Conservation (phyloP, 208 protist species). For the Crithidia expoeki region DNA sequence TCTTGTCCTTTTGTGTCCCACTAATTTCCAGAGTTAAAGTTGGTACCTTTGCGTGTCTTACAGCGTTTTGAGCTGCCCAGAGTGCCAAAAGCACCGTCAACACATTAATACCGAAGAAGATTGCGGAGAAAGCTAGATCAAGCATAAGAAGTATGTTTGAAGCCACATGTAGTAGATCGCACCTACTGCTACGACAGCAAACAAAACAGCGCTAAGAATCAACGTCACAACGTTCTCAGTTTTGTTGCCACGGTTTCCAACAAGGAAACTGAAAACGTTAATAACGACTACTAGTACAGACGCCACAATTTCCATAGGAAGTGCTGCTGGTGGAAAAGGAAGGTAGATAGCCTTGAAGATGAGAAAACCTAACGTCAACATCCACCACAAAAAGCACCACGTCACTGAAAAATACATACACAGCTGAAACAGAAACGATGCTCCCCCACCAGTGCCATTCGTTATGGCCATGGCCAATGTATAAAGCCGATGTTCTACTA, state of each 20-base stretch:
- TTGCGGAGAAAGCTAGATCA: conserved; percentile 68
- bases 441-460: conserved; percentile 6
- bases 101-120: conserved; percentile 56
- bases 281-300: conserved; percentile 56
- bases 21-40: conserved; percentile 17
- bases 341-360: conserved; percentile 64
- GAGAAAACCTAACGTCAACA: conserved; percentile 60
- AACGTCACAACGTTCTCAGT: conserved; percentile 40
- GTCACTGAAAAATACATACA: conserved; percentile 37
- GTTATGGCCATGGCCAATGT: conserved; percentile 4
- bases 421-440: conserved; percentile 66
- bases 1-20: conserved; percentile 2
- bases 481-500: no score
- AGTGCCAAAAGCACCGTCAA: conserved; percentile 44
- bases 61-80: conserved; percentile 35
- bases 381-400: conserved; percentile 54
- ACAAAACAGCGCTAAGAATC: conserved; percentile 39
- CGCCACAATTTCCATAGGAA: conserved; percentile 70
- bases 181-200: conserved; percentile 47
- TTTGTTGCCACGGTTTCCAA: conserved; percentile 66
- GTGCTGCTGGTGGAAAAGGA: conserved; percentile 62
- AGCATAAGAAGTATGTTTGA: conserved; percentile 83
- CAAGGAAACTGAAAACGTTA: conserved; percentile 36
- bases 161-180: conserved; percentile 86
- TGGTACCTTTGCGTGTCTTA: conserved; percentile 17